phyloP scores from a whole-genome alignment of 2,329 filamentous ascomycete genomes.

The Ambrosiella beaveri region DNA sequence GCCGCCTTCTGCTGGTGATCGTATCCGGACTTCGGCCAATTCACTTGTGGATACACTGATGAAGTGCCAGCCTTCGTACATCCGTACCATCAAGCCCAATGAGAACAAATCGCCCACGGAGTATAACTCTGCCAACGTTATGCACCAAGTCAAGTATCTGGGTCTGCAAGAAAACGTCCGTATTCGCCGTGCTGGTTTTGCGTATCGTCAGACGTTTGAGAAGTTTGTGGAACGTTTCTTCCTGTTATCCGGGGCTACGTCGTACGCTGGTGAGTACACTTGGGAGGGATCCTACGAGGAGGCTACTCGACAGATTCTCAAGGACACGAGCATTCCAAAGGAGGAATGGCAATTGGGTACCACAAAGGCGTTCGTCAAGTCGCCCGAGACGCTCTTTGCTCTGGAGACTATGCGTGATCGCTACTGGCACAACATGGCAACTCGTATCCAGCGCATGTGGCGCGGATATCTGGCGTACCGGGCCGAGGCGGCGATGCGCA shows the following conservation, averaged over 20 bases:
- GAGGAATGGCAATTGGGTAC: constrained; percentile 97
- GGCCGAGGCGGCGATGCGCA: constrained; percentile 78
- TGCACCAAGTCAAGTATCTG: constrained; percentile 97
- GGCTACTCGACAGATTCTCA: constrained; percentile 80
- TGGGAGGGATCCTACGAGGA: constrained; percentile 81
- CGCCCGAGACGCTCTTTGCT: constrained; percentile 89
- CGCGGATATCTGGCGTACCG: constrained; percentile 87
- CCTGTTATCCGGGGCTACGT: constrained; percentile 80
- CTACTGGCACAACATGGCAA: constrained; percentile 99
- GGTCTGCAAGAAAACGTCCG: constrained; percentile 98
- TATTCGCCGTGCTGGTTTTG: constrained; percentile 89
- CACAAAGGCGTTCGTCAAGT: constrained; percentile 95
- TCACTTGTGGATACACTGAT: constrained; percentile 87
- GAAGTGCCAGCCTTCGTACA: constrained; percentile 95
- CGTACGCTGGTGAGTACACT: constrained; percentile 92
- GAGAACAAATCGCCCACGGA: constrained; percentile 94
- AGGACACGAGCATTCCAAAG: constrained; percentile 84
- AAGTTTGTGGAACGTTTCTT: constrained; percentile 98
- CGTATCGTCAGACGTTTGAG: constrained; percentile 91
- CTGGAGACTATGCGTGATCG: constrained; percentile 93
- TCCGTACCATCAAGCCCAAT: constrained; percentile 97
- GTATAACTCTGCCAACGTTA: constrained; percentile 79
- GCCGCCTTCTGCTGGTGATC: constrained; percentile 86
- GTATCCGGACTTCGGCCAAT: constrained; percentile 89
- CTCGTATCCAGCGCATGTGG: constrained; percentile 93